Evolutionary conservation across 306 rosid species (phyloP).

Genomic region (Pachyrhizus erosus): DNA sequence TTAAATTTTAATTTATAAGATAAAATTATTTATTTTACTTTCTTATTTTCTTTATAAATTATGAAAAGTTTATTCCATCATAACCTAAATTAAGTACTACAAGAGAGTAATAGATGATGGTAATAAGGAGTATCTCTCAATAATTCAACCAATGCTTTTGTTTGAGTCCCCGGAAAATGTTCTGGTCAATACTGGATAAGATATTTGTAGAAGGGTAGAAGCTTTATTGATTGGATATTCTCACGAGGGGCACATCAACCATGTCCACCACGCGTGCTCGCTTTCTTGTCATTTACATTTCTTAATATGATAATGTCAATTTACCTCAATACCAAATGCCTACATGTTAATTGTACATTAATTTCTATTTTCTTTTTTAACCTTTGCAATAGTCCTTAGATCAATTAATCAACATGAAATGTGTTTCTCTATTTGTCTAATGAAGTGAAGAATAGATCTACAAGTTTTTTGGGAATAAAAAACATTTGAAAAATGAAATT

Average conservation of each 20-base stretch:
- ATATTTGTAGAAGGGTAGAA: constrained; percentile 22
- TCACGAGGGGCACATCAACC: constrained; percentile 5
- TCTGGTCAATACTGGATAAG: constrained; percentile 23
- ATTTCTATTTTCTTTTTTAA: neutral
- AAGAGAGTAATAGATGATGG: neutral
- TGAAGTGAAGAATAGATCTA: neutral
- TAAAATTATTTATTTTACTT: too few species aligned
- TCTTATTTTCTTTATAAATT: too few species aligned
- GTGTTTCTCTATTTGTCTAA: neutral
- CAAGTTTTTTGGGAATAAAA: neutral
- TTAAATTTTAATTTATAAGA: too few species aligned
- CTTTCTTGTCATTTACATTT: constrained; percentile 32
- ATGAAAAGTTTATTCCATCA: too few species aligned
- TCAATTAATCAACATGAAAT: too few species aligned
- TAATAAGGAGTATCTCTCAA: neutral
- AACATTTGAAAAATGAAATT: neutral
- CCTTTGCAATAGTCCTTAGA: neutral
- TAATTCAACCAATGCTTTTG: constrained; percentile 19
- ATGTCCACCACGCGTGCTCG: constrained; percentile 24
- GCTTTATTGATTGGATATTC: neutral
- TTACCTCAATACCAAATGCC: constrained; percentile 18
- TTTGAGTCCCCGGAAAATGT: neutral
- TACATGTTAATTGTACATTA: neutral
- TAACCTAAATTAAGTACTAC: too few species aligned
- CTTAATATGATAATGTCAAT: neutral